A percentile compares a stretch with the other conserved stretches of the same genome.
Conservation (phyloP, 129 eudicot species). For the Daucus carota region DNA sequence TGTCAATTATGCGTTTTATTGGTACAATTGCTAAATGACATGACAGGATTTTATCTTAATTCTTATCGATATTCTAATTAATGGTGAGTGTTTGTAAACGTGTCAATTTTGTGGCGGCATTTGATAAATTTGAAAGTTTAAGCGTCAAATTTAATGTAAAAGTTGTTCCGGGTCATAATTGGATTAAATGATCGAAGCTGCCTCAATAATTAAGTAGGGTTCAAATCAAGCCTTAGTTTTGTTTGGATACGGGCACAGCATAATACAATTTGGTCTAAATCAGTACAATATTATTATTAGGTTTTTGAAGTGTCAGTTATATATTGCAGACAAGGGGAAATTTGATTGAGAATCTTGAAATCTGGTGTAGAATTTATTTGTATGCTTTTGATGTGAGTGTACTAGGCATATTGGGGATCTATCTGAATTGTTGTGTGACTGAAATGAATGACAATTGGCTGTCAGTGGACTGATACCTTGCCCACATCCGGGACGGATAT, state of each 20-base stretch:
- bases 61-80: no score
- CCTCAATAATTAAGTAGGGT: neutral
- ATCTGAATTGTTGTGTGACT: neutral
- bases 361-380: neutral
- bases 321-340: no score
- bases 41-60: no score
- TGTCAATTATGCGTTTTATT: no score
- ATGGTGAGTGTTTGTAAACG: neutral
- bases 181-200: neutral
- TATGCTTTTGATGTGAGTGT: neutral
- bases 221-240: neutral
- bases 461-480: constrained; percentile 82
- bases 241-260: neutral
- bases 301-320: no score
- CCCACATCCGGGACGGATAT: constrained; percentile 83
- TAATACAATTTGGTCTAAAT: neutral
- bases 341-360: no score
- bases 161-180: neutral
- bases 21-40: no score
- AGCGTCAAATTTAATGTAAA: neutral
- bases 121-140: neutral
- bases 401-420: neutral
- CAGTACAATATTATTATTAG: no score
- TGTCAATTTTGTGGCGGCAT: neutral
- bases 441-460: constrained; percentile 2